phyloP scores from a whole-genome alignment of 257 asterid species.

The Gynochthodes officinalis region DNA sequence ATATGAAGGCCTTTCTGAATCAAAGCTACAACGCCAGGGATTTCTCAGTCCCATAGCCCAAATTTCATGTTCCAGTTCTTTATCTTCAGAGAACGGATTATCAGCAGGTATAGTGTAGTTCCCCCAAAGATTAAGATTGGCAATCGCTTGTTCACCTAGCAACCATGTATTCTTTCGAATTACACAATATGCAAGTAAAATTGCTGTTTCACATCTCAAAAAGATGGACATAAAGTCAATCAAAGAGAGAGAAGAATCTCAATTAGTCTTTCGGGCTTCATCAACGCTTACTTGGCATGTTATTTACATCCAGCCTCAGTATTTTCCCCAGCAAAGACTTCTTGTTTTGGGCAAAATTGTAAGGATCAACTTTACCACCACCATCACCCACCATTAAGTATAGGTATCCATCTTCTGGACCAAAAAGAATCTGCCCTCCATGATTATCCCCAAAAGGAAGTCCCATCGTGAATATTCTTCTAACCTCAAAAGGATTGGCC shows the following conservation, averaged over 20 bases:
- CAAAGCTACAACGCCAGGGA: constrained; percentile 97
- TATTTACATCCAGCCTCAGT: constrained; percentile 72
- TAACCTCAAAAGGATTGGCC: constrained; percentile 61
- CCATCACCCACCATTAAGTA: constrained; percentile 92
- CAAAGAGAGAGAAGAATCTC: neutral
- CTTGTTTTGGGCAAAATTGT: constrained; percentile 80
- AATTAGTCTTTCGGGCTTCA: neutral
- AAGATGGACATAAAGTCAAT: neutral
- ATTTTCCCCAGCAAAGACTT: constrained; percentile 87
- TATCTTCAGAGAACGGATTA: constrained; percentile 64
- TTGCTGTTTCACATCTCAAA: no score
- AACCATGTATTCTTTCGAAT: constrained; percentile 4
- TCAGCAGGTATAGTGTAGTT: constrained; percentile 70
- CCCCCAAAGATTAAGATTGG: constrained; percentile 65
- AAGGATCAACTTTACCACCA: constrained; percentile 77
- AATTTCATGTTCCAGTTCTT: constrained; percentile 59
- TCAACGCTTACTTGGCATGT: constrained; percentile 57
- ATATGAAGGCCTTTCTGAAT: constrained; percentile 83
- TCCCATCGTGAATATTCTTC: constrained; percentile 81
- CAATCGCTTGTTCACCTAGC: constrained; percentile 56
- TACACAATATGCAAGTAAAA: neutral
- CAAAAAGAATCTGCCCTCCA: constrained; percentile 90
- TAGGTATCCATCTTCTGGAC: constrained; percentile 77
- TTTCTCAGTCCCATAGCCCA: constrained; percentile 84
- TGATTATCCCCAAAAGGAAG: constrained; percentile 62